Evolutionary conservation across 192 early-diverging fungal species (phyloP).

Genomic region (Rhizoclosmatium globosum): DNA sequence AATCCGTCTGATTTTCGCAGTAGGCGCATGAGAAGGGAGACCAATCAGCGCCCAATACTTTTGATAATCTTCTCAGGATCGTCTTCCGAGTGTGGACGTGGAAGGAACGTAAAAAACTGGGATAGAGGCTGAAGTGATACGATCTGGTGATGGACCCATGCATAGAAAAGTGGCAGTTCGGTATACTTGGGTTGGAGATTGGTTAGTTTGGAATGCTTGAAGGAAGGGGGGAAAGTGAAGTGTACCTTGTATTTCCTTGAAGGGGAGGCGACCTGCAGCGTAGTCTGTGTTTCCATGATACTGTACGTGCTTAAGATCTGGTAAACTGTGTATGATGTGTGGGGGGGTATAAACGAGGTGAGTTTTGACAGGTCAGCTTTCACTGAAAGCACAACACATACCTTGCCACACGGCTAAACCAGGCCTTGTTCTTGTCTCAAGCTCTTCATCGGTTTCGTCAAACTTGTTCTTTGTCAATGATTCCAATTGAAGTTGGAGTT

Average conservation of each 20-base stretch:
- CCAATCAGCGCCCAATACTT: conserved; percentile 32
- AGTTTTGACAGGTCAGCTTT: too few relatives aligned
- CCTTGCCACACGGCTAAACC: too few relatives aligned
- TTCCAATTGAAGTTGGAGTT: too few relatives aligned
- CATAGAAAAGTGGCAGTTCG: conserved; percentile 25
- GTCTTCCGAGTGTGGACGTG: neutral
- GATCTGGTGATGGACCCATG: conserved; percentile 25
- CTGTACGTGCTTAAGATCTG: conserved; percentile 33
- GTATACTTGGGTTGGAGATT: conserved; percentile 16
- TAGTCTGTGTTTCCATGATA: conserved; percentile 29
- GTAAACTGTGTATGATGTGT: neutral
- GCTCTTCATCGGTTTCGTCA: too few relatives aligned
- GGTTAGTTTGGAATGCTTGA: neutral
- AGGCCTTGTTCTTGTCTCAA: too few relatives aligned
- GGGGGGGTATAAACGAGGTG: neutral
- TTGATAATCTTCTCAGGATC: conserved; percentile 16
- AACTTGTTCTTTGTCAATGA: too few relatives aligned
- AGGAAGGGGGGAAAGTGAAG: neutral
- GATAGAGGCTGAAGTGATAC: conserved; percentile 29
- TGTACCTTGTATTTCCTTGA: conserved; percentile 31
- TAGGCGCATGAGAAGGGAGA: neutral
- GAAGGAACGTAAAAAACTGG: conserved; percentile 34
- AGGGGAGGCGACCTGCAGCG: conserved; percentile 6
- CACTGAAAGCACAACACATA: too few relatives aligned
- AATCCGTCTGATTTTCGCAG: conserved; percentile 27